A percentile compares a stretch with the other conserved stretches of the same genome.
These are phyloP conservation scores for Hydrangea macrophylla DNA, from an alignment of 148 eudicot genomes.

Conservation along the genomic window DNA sequence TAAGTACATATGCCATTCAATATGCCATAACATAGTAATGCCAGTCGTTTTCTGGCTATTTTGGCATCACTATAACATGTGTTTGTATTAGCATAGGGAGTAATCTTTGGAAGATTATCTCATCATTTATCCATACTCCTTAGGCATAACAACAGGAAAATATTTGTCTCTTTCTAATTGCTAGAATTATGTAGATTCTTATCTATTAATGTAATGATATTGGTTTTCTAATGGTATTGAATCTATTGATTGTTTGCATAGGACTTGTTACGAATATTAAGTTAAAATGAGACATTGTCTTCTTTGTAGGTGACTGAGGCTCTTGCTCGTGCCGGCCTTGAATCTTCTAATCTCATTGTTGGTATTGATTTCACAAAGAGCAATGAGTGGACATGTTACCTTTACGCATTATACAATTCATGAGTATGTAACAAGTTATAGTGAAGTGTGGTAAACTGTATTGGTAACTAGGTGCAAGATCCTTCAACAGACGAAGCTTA, in stretches of 20 bases:
- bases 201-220: too few relatives aligned
- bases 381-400: conserved; percentile 96
- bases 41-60: not conserved
- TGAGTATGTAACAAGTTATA: not conserved
- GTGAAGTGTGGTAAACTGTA: conserved; percentile 19
- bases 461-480: conserved; percentile 56
- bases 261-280: conserved; percentile 1
- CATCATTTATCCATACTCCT: too few relatives aligned
- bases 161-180: too few relatives aligned
- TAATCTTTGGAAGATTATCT: too few relatives aligned
- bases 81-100: too few relatives aligned
- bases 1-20: not conserved
- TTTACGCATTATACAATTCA: conserved; percentile 2
- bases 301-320: conserved; percentile 81
- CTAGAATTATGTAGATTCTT: too few relatives aligned
- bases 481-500: conserved; percentile 68
- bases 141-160: not conserved
- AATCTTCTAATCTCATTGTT: conserved; percentile 91
- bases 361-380: conserved; percentile 98
- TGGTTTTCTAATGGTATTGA: not conserved
- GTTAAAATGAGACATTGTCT: not conserved
- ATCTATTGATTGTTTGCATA: not conserved
- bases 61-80: not conserved
- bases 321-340: conserved; percentile 85
- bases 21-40: not conserved